Conservation (phyloP, 176 grass and related monocot species). For the Oryza punctata region DNA sequence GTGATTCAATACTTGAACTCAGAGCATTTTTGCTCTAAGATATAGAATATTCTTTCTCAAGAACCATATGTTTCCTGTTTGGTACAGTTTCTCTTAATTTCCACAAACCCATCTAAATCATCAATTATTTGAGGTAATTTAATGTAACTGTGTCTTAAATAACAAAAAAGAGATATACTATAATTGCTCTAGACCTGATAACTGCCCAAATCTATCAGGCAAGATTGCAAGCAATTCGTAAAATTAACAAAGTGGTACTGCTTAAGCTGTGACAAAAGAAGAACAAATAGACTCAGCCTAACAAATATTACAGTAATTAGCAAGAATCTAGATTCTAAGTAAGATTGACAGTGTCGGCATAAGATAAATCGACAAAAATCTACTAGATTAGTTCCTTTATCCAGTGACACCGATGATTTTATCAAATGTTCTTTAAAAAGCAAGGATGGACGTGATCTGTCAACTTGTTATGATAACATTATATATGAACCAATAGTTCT, state of each 20-base stretch:
- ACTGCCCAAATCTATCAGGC: not conserved
- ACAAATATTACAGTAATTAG: not conserved
- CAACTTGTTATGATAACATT: conserved; percentile 11
- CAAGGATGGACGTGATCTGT: not conserved
- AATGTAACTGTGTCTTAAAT: not conserved
- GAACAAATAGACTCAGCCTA: not conserved
- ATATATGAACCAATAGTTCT: not conserved
- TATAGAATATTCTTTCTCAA: not conserved
- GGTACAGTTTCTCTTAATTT: conserved; percentile 16
- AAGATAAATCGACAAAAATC: not conserved
- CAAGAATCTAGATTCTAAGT: not conserved
- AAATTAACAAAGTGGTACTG: not conserved
- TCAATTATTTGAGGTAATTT: conserved; percentile 1
- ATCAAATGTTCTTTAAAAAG: not conserved
- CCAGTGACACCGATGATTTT: conserved; percentile 2
- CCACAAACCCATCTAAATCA: not conserved
- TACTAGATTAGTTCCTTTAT: not conserved
- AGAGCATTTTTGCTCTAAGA: not conserved
- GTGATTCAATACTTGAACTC: conserved; percentile 12
- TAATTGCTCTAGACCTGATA: not conserved
- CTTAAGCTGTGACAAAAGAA: not conserved
- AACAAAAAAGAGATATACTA: conserved; percentile 6
- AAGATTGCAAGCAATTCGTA: not conserved
- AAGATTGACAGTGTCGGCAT: not conserved
- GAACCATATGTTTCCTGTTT: not conserved